Conservation (phyloP, 495 filamentous ascomycete species). For the Entonaema liquescens region DNA sequence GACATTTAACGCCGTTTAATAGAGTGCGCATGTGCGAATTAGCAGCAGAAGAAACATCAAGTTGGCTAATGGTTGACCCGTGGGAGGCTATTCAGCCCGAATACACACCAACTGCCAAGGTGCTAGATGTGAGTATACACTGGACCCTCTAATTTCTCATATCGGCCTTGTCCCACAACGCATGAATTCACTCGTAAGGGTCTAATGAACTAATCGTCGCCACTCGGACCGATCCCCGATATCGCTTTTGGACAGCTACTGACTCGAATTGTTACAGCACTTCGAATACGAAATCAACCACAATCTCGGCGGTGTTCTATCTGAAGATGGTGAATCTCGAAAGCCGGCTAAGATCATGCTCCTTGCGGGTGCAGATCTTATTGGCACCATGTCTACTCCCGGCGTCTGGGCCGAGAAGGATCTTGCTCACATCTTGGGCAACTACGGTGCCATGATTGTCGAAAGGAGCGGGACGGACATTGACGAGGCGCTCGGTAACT, state of each 20-base stretch:
- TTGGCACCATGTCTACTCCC: slow-evolving; percentile 71
- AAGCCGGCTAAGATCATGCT: slow-evolving; percentile 72
- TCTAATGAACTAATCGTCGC: slow-evolving; percentile 1
- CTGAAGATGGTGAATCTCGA: slow-evolving; percentile 62
- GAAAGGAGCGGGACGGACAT: slow-evolving; percentile 91
- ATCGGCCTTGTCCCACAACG: neutral
- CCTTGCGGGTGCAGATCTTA: slow-evolving; percentile 81
- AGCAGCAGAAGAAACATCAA: slow-evolving; percentile 76
- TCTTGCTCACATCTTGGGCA: slow-evolving; percentile 85
- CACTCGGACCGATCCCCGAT: neutral
- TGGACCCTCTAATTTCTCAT: slow-evolving; percentile 1
- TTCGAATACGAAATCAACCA: slow-evolving; percentile 89
- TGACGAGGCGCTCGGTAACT: slow-evolving; percentile 77
- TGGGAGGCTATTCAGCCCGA: slow-evolving; percentile 67
- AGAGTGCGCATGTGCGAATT: slow-evolving; percentile 74
- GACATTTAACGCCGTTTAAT: slow-evolving; percentile 15
- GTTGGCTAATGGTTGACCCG: slow-evolving; percentile 88
- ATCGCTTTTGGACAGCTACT: slow-evolving; percentile 8
- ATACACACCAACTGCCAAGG: slow-evolving; percentile 88
- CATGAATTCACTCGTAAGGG: neutral
- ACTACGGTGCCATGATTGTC: slow-evolving; percentile 88
- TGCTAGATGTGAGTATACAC: slow-evolving; percentile 65
- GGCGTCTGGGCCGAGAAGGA: slow-evolving; percentile 84
- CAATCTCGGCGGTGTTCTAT: slow-evolving; percentile 76
- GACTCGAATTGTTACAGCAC: slow-evolving; percentile 54